Percentiles rank a stretch among this genome's conserved stretches.
Conservation (phyloP, 106 monocot genomes). For the Dendrobium officinale region DNA sequence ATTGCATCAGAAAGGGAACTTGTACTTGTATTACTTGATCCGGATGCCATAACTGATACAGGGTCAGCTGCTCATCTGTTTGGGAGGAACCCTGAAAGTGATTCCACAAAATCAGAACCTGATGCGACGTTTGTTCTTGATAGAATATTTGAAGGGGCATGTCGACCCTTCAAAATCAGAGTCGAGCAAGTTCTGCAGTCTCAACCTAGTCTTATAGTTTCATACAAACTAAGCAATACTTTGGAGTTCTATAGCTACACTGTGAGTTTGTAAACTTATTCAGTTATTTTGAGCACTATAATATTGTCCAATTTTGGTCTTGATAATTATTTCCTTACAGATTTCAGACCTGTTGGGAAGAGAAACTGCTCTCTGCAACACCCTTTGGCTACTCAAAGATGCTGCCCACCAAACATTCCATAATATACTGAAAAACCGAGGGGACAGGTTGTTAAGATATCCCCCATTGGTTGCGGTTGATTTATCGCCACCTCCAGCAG, state of each 20-base stretch:
- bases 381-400: conserved; percentile 74
- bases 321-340: conserved; percentile 29
- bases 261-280: conserved; percentile 36
- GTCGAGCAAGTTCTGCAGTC: conserved; percentile 99
- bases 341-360: conserved; percentile 89
- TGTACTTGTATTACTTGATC: conserved; percentile 66
- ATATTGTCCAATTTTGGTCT: neutral
- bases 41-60: conserved; percentile 62
- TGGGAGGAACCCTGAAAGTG: conserved; percentile 43
- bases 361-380: conserved; percentile 87
- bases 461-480: conserved; percentile 85
- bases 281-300: neutral
- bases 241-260: conserved; percentile 90
- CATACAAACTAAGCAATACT: conserved; percentile 80
- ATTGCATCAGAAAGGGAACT: conserved; percentile 98
- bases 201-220: conserved; percentile 80
- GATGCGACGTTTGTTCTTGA: conserved; percentile 77
- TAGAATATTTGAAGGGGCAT: conserved; percentile 99
- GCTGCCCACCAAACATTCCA: conserved; percentile 88
- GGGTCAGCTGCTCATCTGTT: conserved; percentile 33
- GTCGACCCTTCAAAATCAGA: conserved; percentile 93
- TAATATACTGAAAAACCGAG: conserved; percentile 69
- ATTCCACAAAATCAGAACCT: conserved; percentile 42
- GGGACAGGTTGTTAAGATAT: conserved; percentile 84
- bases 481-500: conserved; percentile 82